A percentile compares a stretch with the other conserved stretches of the same genome.
Evolutionary conservation across 2,329 filamentous ascomycete genomes (phyloP).

Genomic region (Ceratocystis diversiconidia): DNA sequence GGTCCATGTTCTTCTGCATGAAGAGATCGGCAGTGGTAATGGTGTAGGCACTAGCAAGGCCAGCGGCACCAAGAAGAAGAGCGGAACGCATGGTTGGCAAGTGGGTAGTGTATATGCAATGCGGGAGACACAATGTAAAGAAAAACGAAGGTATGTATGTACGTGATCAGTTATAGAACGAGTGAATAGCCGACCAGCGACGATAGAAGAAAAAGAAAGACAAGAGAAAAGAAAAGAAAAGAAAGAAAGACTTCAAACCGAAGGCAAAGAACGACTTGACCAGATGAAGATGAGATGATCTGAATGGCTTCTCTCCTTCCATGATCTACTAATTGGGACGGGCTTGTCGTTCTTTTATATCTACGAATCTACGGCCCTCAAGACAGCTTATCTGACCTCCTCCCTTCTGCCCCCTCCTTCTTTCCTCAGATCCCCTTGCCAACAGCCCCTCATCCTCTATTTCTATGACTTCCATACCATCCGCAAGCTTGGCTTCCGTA

Average conservation of each 20-base stretch:
- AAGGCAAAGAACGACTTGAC: neutral
- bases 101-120: neutral
- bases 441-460: too few relatives aligned
- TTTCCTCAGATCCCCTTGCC: too few relatives aligned
- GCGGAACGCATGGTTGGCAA: neutral
- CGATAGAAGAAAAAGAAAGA: neutral
- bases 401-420: neutral
- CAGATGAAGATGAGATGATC: neutral
- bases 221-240: neutral
- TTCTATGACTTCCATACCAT: neutral
- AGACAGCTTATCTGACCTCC: neutral
- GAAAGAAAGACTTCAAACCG: neutral
- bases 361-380: too few relatives aligned
- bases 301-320: neutral
- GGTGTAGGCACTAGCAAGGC: slow-evolving; percentile 21
- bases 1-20: slow-evolving; percentile 27
- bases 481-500: neutral
- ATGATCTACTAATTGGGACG: neutral
- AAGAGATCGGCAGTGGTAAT: slow-evolving; percentile 21
- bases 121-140: neutral
- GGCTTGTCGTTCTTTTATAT: neutral
- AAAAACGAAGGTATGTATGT: neutral
- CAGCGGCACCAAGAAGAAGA: neutral
- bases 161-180: neutral
- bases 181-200: neutral